Conservation (phyloP, 257 asterid species). For the Dorcoceras hygrometricum region DNA sequence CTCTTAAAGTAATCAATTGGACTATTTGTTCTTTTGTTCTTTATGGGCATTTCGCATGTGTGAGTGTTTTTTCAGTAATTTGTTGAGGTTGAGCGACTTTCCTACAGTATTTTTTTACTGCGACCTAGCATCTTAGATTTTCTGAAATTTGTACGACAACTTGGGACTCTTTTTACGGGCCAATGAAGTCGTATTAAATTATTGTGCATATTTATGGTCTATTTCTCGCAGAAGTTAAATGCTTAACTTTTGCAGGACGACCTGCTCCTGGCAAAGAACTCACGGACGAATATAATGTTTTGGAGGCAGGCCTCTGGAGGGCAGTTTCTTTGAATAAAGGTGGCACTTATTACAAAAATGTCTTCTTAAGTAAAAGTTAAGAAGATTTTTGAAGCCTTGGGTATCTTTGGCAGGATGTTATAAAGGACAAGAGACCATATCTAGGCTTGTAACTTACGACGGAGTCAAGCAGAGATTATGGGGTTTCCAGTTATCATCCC, state of each 20-base stretch:
- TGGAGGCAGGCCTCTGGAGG: conserved; percentile 94
- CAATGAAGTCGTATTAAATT: conserved; percentile 3
- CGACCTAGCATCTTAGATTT: conserved; percentile 15
- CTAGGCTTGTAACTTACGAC: conserved; percentile 89
- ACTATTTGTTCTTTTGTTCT: conserved; percentile 5
- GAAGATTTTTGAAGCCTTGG: conserved; percentile 20
- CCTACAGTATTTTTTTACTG: conserved; percentile 12
- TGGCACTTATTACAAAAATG: conserved; percentile 17
- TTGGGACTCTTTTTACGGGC: conserved; percentile 1
- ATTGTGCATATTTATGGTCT: conserved; percentile 5
- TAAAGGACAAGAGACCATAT: conserved; percentile 95
- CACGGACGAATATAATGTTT: conserved; percentile 81
- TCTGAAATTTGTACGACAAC: conserved; percentile 20
- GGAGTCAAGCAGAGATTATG: conserved; percentile 89
- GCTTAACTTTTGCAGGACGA: conserved; percentile 57
- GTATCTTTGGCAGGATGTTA: conserved; percentile 68
- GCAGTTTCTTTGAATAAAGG: conserved; percentile 91
- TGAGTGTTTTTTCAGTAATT: conserved; percentile 3
- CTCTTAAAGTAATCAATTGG: conserved; percentile 3
- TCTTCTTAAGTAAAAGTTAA: neutral
- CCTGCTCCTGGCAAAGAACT: conserved; percentile 95
- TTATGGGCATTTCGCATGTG: conserved; percentile 10
- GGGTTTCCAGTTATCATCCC: conserved; percentile 74
- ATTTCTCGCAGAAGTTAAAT: conserved; percentile 12
- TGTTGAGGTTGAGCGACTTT: conserved; percentile 13